Conservation (phyloP, 2,329 filamentous ascomycete genomes). For the Trichophyton equinum region DNA sequence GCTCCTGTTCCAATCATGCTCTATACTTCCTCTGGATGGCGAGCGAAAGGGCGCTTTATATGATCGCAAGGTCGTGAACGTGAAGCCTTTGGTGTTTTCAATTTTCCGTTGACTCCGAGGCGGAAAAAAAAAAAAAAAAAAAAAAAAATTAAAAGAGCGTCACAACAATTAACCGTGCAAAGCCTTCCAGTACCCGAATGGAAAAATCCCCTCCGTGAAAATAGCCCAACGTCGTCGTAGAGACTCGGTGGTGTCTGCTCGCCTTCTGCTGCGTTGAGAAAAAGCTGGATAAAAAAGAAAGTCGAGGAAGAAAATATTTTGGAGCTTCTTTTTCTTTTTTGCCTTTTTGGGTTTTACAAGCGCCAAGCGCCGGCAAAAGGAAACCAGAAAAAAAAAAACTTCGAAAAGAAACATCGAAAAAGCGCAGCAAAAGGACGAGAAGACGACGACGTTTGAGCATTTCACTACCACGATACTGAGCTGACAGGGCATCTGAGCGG, state of each 20-base stretch:
- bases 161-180: background rate
- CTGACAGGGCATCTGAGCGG: background rate
- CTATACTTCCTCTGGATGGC: conserved; percentile 9
- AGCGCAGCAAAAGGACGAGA: background rate
- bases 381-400: background rate
- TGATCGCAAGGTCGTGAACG: background rate
- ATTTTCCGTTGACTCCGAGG: background rate
- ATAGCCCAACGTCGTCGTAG: background rate
- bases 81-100: background rate
- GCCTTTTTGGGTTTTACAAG: conserved; percentile 3
- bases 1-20: conserved; percentile 31
- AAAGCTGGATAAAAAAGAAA: background rate
- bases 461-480: background rate
- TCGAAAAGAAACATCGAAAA: background rate
- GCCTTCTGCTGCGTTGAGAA: background rate
- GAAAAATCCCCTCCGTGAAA: background rate
- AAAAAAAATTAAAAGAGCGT: background rate
- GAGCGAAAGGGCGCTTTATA: background rate
- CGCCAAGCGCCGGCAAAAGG: background rate
- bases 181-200: background rate
- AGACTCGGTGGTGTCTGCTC: background rate
- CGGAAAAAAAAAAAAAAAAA: background rate
- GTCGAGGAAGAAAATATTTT: background rate
- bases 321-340: background rate
- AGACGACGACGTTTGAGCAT: background rate